Evolutionary conservation across 1,284 basidiomycete genomes (phyloP), one percentile per base, ranked within the genome.

Genomic region (Microbotryum silenes-acaulis): DNA sequence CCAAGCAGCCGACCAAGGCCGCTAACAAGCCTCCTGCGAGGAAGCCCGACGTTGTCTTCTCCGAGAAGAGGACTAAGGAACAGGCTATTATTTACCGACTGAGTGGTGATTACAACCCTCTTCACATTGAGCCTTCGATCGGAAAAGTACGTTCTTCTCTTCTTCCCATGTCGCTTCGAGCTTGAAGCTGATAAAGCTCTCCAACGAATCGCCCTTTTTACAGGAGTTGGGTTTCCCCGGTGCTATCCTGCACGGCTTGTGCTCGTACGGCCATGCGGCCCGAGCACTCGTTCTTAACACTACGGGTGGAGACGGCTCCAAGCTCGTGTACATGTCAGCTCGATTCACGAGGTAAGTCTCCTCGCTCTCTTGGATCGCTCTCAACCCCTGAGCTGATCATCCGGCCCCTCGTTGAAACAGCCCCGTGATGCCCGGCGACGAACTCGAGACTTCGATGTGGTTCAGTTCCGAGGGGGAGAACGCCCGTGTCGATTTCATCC

Each of bases 81-180:
- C 88, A 90, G 75, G 88, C 89, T 0, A 75, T 86, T 54, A 65
- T 86, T 56, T 90, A 88, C 78, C 83, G 88, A 29, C 81, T 91
- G 44, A 65, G 8, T 69, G 64, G 59, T 65, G 88, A 90, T 75
- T 91, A 89, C 75, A 90, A 91, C 74, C 85, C 86, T 21, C 79
- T 91, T 14, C 89, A 91, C 75, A 86, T 90, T 64, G 86, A 87
- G 57, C 52, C 79, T 71, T 8, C 47, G 5, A 59, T 63, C 49
- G 64, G 57, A 27, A 57, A 58, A 31, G 37, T 42, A 21, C 14
- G 48, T 27, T 18, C 56, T 16, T 10, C 14, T 10, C 18, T 27
- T 46, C 25, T 12, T 46, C 18, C 31, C 49, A 56, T 89, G 74
- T 87, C 88, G 2, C 75, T 72, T 21, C 4, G 37, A 18, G 37